A percentile compares a stretch with the other conserved stretches of the same genome.
phyloP scores from a whole-genome alignment of 2,329 filamentous ascomycete genomes.

The Delphinella strobiligena region DNA sequence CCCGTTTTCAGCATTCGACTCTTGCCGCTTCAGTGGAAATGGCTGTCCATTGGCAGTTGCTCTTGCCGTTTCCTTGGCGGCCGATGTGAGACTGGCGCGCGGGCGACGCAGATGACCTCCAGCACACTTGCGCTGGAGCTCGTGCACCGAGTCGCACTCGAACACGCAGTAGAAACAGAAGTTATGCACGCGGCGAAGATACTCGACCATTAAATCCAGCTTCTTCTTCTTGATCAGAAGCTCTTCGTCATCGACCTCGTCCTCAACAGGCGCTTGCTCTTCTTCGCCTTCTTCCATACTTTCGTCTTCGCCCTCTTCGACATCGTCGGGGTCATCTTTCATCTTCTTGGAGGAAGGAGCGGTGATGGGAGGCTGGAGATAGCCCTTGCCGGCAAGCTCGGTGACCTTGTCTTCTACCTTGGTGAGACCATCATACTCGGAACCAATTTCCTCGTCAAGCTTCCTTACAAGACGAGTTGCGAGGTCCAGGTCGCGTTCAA shows the following conservation, averaged over 20 bases:
- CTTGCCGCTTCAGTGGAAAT: slow-evolving; percentile 59
- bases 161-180: slow-evolving; percentile 99
- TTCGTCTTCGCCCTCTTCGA: slow-evolving; percentile 49
- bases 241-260: slow-evolving; percentile 83
- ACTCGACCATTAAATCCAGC: slow-evolving; percentile 89
- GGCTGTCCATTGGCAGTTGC: slow-evolving; percentile 73
- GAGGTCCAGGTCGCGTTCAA: slow-evolving; percentile 78
- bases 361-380: slow-evolving; percentile 55
- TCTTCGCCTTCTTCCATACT: slow-evolving; percentile 71
- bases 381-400: slow-evolving; percentile 62
- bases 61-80: slow-evolving; percentile 72
- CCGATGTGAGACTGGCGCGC: slow-evolving; percentile 67
- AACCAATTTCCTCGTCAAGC: slow-evolving; percentile 73
- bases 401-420: slow-evolving; percentile 84
- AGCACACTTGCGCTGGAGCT: slow-evolving; percentile 88
- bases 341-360: slow-evolving; percentile 48
- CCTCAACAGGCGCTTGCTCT: slow-evolving; percentile 51
- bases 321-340: slow-evolving; percentile 49
- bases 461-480: slow-evolving; percentile 72
- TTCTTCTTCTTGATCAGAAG: slow-evolving; percentile 90
- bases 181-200: slow-evolving; percentile 90
- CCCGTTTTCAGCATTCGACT: slow-evolving; percentile 35
- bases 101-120: slow-evolving; percentile 93
- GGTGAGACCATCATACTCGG: slow-evolving; percentile 60
- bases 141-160: slow-evolving; percentile 93